phyloP scores from a whole-genome alignment of 768 basidiomycete genomes.

The Xerocomus brunneocitrinus region DNA sequence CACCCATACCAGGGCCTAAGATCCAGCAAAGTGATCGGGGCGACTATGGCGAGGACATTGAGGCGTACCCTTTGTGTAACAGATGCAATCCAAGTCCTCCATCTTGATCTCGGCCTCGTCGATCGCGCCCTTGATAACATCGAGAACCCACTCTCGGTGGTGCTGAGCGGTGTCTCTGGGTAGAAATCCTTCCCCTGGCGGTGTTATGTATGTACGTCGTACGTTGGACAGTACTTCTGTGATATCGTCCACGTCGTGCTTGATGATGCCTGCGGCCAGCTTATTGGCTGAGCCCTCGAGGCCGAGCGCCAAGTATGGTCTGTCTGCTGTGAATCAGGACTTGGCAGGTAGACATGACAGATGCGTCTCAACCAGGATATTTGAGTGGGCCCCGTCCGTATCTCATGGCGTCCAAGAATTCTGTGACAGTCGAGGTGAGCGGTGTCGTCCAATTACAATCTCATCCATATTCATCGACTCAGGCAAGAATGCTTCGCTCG shows the following conservation, averaged over 20 bases:
- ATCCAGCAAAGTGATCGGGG: not conserved
- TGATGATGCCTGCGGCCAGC: conserved; percentile 89
- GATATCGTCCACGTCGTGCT: conserved; percentile 69
- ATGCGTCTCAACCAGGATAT: conserved; percentile 28
- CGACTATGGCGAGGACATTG: not conserved
- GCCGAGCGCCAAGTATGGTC: conserved; percentile 81
- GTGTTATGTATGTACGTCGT: conserved; percentile 98
- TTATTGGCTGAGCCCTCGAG: conserved; percentile 99
- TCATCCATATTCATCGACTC: no score
- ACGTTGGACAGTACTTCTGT: conserved; percentile 84
- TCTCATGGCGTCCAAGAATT: conserved; percentile 6
- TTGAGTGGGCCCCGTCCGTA: conserved; percentile 24
- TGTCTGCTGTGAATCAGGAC: conserved; percentile 39
- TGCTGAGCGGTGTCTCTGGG: conserved; percentile 94
- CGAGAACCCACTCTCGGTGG: conserved; percentile 88
- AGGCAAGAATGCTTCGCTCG: no score
- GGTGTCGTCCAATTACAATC: not conserved
- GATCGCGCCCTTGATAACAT: conserved; percentile 76
- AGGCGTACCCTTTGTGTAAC: conserved; percentile 85
- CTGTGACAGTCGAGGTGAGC: not conserved
- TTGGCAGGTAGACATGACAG: conserved; percentile 9
- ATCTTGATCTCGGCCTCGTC: conserved; percentile 63
- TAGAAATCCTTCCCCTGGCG: conserved; percentile 95
- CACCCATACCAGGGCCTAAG: conserved; percentile 98
- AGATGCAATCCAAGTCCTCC: conserved; percentile 87